Evolutionary conservation across 495 filamentous ascomycete species (phyloP).

Genomic region (Aspergillus kassunensis): DNA sequence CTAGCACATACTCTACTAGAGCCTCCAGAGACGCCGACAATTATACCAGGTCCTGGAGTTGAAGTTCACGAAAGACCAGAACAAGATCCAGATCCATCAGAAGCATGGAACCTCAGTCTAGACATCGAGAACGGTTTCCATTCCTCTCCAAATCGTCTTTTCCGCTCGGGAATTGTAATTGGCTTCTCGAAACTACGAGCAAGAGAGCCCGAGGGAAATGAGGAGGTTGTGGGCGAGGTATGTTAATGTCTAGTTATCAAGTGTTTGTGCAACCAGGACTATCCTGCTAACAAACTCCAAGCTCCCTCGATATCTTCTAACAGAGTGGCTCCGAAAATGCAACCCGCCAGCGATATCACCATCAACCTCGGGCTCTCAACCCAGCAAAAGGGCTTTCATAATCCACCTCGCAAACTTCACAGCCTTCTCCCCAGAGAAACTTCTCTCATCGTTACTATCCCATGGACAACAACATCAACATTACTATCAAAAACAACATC

Average conservation of each 20-base stretch:
- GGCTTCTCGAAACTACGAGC: conserved; percentile 36
- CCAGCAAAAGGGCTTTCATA: conserved; percentile 30
- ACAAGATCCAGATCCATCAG: neutral
- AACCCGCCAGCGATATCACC: neutral
- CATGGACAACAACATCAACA: neutral
- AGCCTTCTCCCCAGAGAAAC: conserved; percentile 69
- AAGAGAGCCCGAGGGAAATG: conserved; percentile 24
- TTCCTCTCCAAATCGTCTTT: conserved; percentile 13
- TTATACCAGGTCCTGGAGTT: neutral
- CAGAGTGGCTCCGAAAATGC: conserved; percentile 15
- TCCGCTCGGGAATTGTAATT: conserved; percentile 33
- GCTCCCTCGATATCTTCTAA: conserved; percentile 23
- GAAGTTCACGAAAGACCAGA: neutral
- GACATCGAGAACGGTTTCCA: conserved; percentile 28
- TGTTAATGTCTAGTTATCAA: too few species aligned
- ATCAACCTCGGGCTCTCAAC: conserved; percentile 10
- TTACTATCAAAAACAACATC: conserved; percentile 7
- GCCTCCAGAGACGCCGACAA: neutral
- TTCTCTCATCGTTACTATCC: conserved; percentile 44
- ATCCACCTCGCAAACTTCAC: conserved; percentile 77
- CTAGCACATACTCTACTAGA: conserved; percentile 34
- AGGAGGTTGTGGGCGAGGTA: conserved; percentile 35
- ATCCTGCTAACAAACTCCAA: conserved; percentile 2
- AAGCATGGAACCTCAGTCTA: conserved; percentile 29
- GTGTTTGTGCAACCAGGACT: too few species aligned